These are phyloP conservation scores for Tulasnella calospora DNA, from an alignment of 768 basidiomycete genomes.

Conservation along the genomic window DNA sequence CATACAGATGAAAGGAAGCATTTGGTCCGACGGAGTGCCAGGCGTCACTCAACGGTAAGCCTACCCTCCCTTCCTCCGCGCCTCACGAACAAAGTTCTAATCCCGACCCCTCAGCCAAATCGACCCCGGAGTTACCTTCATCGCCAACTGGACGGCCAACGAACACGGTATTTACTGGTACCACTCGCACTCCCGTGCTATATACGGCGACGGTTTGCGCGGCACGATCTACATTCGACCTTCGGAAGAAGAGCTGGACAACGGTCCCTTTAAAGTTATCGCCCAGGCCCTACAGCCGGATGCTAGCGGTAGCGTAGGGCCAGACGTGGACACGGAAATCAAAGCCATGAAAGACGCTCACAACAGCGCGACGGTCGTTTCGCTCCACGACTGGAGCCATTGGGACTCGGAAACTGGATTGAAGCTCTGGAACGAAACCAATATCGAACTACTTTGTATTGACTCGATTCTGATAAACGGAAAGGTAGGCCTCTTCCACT, in stretches of 20 bases:
- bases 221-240: conserved; percentile 10
- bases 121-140: conserved; percentile 11
- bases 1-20: conserved; percentile 2
- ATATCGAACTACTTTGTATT: conserved; percentile 13
- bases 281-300: not conserved
- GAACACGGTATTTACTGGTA: conserved; percentile 13
- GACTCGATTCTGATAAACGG: conserved; percentile 21
- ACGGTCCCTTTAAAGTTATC: conserved; percentile 3
- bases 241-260: not conserved
- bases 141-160: conserved; percentile 14
- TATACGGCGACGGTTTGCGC: conserved; percentile 20
- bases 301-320: not conserved
- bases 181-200: conserved; percentile 15
- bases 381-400: conserved; percentile 1
- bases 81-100: not conserved
- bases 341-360: conserved; percentile 13
- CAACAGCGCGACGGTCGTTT: not conserved
- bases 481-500: not conserved
- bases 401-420: conserved; percentile 13
- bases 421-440: conserved; percentile 4
- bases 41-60: conserved; percentile 13
- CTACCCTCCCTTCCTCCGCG: not conserved
- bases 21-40: conserved; percentile 22
- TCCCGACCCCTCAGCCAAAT: not conserved
- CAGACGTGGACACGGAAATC: not conserved